Evolutionary conservation across 495 filamentous ascomycete species (phyloP), one percentile per base, ranked within the genome.

Genomic region (Aspergillus leporis): DNA sequence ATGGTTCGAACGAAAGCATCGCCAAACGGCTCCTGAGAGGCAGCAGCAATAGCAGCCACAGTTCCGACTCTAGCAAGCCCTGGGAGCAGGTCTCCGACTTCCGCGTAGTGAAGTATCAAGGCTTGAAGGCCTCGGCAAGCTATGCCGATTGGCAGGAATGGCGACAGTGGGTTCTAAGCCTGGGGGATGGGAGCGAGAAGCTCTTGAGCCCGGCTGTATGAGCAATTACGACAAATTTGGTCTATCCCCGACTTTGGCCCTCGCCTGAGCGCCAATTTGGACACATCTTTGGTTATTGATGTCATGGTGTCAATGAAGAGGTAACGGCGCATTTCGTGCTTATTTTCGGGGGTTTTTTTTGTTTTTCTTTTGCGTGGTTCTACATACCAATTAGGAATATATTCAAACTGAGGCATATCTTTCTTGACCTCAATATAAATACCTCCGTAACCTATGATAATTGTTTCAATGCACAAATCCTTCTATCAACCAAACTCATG

Each of bases 81-180:
- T 97, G 93, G 94, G 78, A 78, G 45, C 85, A 89, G 56, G 85
- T 94, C 32, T 78, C 73, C 2, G 84, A 89, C 36, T 80, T 96
- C 64, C 83, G 83, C 53, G 84, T 91, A 1, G 84, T 92, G 51
- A 80, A 87, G 58, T 97, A 96, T 71, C 88, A 93, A 73, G 92
- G 94, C 13, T 82, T 80, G 67, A 88, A 84, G 78, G 86, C 86
- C 51, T 85, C 78, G 32, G 71, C 92, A 32, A 80, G 66, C 51
- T 97, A 89, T 69, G 74, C 68, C 14, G 88, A 91, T 57, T 98
- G 87, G 82, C 85, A 83, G 70, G 77, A 75, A 53, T 95, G 91
- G 90, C 81, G 86, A 65, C 78, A 85, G 8, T 95, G 91, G 92
- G 85, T 87, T 28, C 65, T 82, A 45, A 68, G 69, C 52, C 48